Base-by-base conservation (phyloP, 192 early-diverging fungal genomes). In the Coemansia sp. region DNA sequence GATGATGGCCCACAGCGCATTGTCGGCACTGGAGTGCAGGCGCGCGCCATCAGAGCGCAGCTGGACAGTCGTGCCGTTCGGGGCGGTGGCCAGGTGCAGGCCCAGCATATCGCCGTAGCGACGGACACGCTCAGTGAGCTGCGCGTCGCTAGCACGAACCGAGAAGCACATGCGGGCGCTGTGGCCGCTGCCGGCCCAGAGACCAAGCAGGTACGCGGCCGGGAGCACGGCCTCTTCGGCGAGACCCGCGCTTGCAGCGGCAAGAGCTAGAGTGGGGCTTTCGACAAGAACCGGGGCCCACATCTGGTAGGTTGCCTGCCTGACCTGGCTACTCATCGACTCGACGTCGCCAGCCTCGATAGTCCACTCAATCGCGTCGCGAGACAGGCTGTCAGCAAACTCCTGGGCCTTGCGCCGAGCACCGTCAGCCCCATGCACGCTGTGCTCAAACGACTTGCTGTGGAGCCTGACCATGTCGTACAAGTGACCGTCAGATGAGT, bases 261-360 rank as follows among this genome's bases (percentile, higher is more conserved):
- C 35, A 3, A 7, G 37, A 5, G 23, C 43, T 27, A 61, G 30
- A 7, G n/a, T 17, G 5, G 47, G 41, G 1, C 28, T 16, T 35
- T 70, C 60, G 14, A 58, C 18, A n/a, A 50, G 56, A 21, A 70
- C 51, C 2, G 67, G 67, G 7, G 39, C 45, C 31, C 39, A 29
- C 23, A 36, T 38, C 51, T 70, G 67, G n/a, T 40, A 33, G 5
- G 67, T 70, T 1, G 67, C 67, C 9, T 18, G 20, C 20, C 67
- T 54, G n/a, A 31, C 56, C 3, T 50, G 12, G 20, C 2, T 38
- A 32, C 22, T 12, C 39, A 70, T 47, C 13, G 34, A 51, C 33
- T 41, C 47, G 23, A 70, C 51, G 44, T 70, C 67, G 47, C 60
- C 60, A 11, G 67, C 67, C 19, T 70, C 60, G 12, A 70, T 30